Conservation (phyloP, 352 stramenopile genomes). For the Pythium dissotocum region DNA sequence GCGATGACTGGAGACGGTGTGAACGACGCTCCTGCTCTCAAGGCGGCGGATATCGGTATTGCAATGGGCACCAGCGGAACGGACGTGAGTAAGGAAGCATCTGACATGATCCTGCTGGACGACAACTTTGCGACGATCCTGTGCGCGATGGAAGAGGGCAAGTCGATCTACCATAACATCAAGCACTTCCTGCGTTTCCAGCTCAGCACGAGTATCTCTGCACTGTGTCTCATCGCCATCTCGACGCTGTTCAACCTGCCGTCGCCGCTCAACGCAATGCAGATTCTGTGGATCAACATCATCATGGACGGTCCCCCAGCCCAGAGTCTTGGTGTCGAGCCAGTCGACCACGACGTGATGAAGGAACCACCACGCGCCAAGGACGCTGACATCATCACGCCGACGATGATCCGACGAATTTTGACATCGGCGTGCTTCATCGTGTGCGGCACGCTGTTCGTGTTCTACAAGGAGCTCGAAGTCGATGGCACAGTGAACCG, state of each 20-base stretch:
- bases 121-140: conserved; percentile 98
- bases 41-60: conserved; percentile 96
- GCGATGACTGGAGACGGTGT: conserved; percentile 99
- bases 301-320: conserved; percentile 95
- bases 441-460: conserved; percentile 74
- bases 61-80: conserved; percentile 98
- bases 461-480: conserved; percentile 84
- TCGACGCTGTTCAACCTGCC: conserved; percentile 65
- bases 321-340: conserved; percentile 86
- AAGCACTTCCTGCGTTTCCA: conserved; percentile 97
- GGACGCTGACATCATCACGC: conserved; percentile 80
- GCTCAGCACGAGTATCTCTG: conserved; percentile 95
- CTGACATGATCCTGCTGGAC: conserved; percentile 97
- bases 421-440: conserved; percentile 75
- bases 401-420: conserved; percentile 65
- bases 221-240: conserved; percentile 81
- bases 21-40: conserved; percentile 98
- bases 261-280: conserved; percentile 92
- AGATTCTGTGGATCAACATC: conserved; percentile 98
- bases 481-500: conserved; percentile 90
- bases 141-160: conserved; percentile 93
- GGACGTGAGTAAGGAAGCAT: conserved; percentile 97
- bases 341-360: conserved; percentile 84
- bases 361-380: conserved; percentile 80
- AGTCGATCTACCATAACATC: conserved; percentile 97